Evolutionary conservation across 108 stramenopile species (phyloP).

Genomic region (Nannochloropsis gaditana): DNA sequence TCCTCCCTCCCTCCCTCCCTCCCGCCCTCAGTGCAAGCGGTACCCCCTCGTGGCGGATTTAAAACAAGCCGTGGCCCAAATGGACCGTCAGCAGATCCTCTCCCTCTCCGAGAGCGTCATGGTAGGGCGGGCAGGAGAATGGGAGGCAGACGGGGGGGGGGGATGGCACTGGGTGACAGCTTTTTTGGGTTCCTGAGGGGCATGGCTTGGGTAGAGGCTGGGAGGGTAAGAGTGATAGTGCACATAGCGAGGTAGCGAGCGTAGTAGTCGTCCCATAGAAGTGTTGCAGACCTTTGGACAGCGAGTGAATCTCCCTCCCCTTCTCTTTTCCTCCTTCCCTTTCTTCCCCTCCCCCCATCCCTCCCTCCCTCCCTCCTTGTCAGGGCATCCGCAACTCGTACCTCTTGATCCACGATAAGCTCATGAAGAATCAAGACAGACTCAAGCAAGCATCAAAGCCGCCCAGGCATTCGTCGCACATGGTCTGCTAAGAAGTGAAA

Average conservation of each 20-base stretch:
- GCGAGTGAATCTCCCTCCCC: background rate
- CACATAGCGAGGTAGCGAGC: too few species aligned
- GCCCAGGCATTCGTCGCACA: background rate
- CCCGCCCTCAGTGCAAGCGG: background rate
- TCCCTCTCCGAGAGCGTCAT: background rate
- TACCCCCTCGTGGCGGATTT: background rate
- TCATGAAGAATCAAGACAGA: background rate
- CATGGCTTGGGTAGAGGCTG: too few species aligned
- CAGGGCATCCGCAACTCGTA: background rate
- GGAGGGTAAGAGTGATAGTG: too few species aligned
- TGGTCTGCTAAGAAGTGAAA: background rate
- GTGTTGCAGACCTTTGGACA: too few species aligned
- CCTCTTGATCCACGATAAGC: background rate
- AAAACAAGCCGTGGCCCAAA: background rate
- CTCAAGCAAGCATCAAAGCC: background rate
- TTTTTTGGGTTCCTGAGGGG: too few species aligned
- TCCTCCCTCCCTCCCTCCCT: background rate
- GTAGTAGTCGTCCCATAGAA: too few species aligned
- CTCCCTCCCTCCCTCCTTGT: background rate
- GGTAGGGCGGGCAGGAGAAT: background rate
- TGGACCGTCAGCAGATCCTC: background rate
- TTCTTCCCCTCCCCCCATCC: background rate
- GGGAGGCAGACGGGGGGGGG: background rate
- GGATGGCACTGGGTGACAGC: too few species aligned
- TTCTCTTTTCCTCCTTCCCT: background rate